phyloP scores from a whole-genome alignment of 805 yeast species.

The Blastobotrys muscicola region DNA sequence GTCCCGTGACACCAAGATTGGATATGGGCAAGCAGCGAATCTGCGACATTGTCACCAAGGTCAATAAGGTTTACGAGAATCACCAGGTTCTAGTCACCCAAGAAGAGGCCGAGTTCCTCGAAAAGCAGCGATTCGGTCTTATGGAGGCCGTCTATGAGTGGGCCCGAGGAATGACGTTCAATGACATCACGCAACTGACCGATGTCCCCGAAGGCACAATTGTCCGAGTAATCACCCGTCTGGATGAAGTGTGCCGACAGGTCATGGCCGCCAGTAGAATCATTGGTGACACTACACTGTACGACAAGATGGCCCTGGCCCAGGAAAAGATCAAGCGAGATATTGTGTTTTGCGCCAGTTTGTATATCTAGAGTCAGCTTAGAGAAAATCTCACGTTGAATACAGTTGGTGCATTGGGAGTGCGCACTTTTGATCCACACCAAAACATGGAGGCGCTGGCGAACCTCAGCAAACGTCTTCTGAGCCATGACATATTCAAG shows the following conservation, averaged over 20 bases:
- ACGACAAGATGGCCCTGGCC: constrained; percentile 81
- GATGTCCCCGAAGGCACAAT: constrained; percentile 93
- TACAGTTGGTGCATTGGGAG: too few species aligned
- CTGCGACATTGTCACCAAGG: constrained; percentile 54
- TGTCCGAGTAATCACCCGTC: constrained; percentile 86
- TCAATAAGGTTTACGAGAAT: constrained; percentile 51
- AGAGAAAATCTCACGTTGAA: too few species aligned
- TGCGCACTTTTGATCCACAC: too few species aligned
- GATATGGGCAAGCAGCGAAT: constrained; percentile 54
- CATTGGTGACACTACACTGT: constrained; percentile 86
- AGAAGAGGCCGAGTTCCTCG: constrained; percentile 80
- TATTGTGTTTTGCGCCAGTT: constrained; percentile 92
- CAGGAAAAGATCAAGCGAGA: constrained; percentile 94
- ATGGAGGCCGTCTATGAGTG: constrained; percentile 95
- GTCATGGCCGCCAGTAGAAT: constrained; percentile 89
- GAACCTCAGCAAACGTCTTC: constrained; percentile 2
- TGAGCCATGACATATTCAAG: constrained; percentile 3
- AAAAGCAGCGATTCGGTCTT: constrained; percentile 76
- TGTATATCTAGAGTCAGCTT: constrained; percentile 58
- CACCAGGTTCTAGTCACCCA: constrained; percentile 67
- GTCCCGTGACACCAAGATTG: constrained; percentile 74
- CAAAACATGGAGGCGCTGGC: too few species aligned
- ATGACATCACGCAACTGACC: constrained; percentile 81
- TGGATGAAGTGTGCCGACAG: constrained; percentile 92
- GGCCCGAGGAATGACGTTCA: constrained; percentile 91